Evolutionary conservation across 1,139 yeast genomes (phyloP), one percentile per base, ranked within the genome.

Genomic region (Protomyces inouyei): DNA sequence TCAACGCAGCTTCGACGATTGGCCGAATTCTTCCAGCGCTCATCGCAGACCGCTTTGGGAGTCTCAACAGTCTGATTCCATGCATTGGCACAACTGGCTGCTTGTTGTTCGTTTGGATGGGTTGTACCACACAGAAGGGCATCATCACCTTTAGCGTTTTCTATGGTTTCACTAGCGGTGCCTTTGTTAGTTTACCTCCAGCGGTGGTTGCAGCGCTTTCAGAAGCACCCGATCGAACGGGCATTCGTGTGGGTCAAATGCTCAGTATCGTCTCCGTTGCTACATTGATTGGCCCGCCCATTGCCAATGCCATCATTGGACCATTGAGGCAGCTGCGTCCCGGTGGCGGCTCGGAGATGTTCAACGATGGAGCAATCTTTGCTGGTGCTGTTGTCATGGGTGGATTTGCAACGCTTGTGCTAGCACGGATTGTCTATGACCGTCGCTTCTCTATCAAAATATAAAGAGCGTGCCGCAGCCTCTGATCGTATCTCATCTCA

Each of bases 161-260:
- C 0, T 82, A 80, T 65, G 88, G 88, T 0, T 77, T 82, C 67
- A 78, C 78, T 68, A 75, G 80, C 6, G 82, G 83, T 0, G 68
- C 73, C 14, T 73, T 79, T 6, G 75, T 81, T 38, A 76, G 82
- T 9, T 67, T 81, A 46, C 78, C 80, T 0, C 81, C 83, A 0
- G 76, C 78, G 0, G 73, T 76, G 48, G 69, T 78, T 12, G 72
- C 76, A 0, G 85, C 83, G 69, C 82, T 86, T 40, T 82, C 86
- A 3, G 80, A 82, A 25, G 80, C 79, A 65, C 66, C 75, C 57
- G 65, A 71, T 16, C 60, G 45, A 43, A 82, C 84, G 70, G 87
- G 87, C 32, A 82, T 83, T 65, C 80, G 88, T 35, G 82, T 85
- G 71, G 87, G 90, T 0, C 79, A 85, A 69, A 76, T 83, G 40